Percentiles rank a stretch among this genome's conserved stretches.
phyloP scores from a whole-genome alignment of 139 green algal genomes.

The Chlorella ohadii region DNA sequence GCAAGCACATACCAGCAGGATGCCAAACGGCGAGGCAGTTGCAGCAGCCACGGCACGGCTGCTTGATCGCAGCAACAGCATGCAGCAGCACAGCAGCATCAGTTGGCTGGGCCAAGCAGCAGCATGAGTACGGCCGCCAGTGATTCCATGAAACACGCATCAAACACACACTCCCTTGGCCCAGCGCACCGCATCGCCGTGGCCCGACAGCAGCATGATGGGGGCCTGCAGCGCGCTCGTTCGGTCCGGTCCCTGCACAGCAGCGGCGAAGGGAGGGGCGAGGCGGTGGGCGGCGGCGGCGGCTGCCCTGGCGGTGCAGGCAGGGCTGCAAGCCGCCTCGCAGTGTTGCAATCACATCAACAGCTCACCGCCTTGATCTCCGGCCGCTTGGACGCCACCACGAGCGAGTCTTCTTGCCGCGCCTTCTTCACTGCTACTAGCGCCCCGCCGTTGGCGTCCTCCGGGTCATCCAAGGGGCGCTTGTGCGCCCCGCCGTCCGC shows the following conservation, averaged over 20 bases:
- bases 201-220: constrained; percentile 89
- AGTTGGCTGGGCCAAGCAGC: too few species aligned
- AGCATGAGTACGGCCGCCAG: too few species aligned
- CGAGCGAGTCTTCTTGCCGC: constrained; percentile 19
- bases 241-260: constrained; percentile 37
- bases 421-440: constrained; percentile 35
- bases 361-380: constrained; percentile 23
- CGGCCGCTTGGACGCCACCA: constrained; percentile 33
- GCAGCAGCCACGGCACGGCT: background rate
- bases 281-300: background rate
- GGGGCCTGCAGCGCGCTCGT: constrained; percentile 78
- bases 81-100: too few species aligned
- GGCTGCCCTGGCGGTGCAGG: background rate
- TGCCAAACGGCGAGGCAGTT: too few species aligned
- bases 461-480: too few species aligned
- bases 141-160: too few species aligned
- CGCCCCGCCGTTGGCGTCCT: background rate
- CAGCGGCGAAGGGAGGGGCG: background rate
- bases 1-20: background rate
- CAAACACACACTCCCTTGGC: too few species aligned
- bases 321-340: background rate
- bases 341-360: background rate
- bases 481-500: too few species aligned
- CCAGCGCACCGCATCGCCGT: constrained; percentile 55
- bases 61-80: too few species aligned